These are phyloP conservation scores for Mycena amicta DNA, from an alignment of 768 basidiomycete species.

Conservation along the genomic window DNA sequence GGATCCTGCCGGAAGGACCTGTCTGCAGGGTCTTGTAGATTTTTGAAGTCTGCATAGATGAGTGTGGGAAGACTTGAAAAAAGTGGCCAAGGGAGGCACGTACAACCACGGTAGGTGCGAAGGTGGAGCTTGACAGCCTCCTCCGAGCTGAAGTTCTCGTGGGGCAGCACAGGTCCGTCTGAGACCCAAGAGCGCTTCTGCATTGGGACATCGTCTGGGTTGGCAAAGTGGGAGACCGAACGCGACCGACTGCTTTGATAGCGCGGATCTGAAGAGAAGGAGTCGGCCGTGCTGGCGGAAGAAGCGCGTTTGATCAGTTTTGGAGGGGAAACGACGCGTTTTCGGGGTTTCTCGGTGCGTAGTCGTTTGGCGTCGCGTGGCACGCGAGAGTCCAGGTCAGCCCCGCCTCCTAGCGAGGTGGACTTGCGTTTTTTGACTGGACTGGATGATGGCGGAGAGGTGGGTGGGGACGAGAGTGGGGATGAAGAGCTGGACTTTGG, in stretches of 20 bases:
- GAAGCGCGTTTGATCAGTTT: slow-evolving; percentile 44
- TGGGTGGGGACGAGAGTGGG: slow-evolving; percentile 31
- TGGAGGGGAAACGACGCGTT: slow-evolving; percentile 39
- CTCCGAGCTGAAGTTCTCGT: slow-evolving; percentile 64
- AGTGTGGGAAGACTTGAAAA: slow-evolving; percentile 17
- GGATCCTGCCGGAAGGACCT: slow-evolving; percentile 64
- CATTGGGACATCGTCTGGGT: slow-evolving; percentile 37
- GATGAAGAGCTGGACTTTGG: slow-evolving; percentile 24
- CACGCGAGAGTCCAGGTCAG: slow-evolving; percentile 22
- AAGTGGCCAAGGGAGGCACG: slow-evolving; percentile 27
- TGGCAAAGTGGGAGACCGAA: slow-evolving; percentile 59
- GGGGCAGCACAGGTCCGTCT: slow-evolving; percentile 54
- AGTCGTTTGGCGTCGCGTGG: slow-evolving; percentile 46
- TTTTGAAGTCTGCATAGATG: slow-evolving; percentile 60
- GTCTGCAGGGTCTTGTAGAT: slow-evolving; percentile 65
- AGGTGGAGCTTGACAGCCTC: slow-evolving; percentile 61
- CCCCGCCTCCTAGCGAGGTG: slow-evolving; percentile 18
- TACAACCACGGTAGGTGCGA: slow-evolving; percentile 72
- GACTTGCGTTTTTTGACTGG: slow-evolving; percentile 39
- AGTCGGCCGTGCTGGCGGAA: slow-evolving; percentile 41
- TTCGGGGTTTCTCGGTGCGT: slow-evolving; percentile 35
- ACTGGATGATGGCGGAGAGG: slow-evolving; percentile 19
- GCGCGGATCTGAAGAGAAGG: slow-evolving; percentile 57
- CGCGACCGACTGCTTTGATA: slow-evolving; percentile 64
- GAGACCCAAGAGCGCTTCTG: slow-evolving; percentile 52